Evolutionary conservation across 495 filamentous ascomycete genomes (phyloP).

Genomic region (Neurospora sp.): DNA sequence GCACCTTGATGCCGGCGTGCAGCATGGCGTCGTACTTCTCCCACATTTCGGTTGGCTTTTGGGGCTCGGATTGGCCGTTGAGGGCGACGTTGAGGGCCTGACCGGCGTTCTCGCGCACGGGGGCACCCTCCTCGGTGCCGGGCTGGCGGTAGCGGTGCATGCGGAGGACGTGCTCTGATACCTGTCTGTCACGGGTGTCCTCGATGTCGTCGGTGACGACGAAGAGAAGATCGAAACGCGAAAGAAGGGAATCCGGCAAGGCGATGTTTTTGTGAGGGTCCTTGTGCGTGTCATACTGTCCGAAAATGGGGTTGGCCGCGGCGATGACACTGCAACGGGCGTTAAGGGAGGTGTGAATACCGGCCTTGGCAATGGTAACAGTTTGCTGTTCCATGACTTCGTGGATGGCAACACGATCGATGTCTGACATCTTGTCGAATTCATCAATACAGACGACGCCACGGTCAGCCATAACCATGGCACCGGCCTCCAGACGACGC

Average conservation of each 20-base stretch:
- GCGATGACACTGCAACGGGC: conserved; percentile 95
- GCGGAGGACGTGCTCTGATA: conserved; percentile 93
- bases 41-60: conserved; percentile 74
- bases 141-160: conserved; percentile 96
- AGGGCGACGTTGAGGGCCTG: conserved; percentile 87
- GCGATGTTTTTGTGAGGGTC: conserved; percentile 98
- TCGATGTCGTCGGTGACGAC: conserved; percentile 98
- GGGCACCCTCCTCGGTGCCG: conserved; percentile 89
- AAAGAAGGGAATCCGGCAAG: conserved; percentile 90
- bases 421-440: conserved; percentile 99
- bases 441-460: conserved; percentile 99
- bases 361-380: conserved; percentile 96
- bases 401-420: conserved; percentile 96
- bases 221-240: conserved; percentile 98
- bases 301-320: conserved; percentile 95
- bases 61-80: conserved; percentile 61
- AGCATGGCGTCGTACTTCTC: conserved; percentile 97
- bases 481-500: conserved; percentile 87
- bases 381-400: conserved; percentile 99
- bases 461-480: conserved; percentile 96
- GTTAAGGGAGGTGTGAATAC: conserved; percentile 96
- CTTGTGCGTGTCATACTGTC: conserved; percentile 97
- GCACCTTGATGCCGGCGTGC: conserved; percentile 78
- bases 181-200: conserved; percentile 75
- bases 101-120: conserved; percentile 76